Evolutionary conservation across 805 yeast species (phyloP).

Genomic region (Wickerhamiella vanderwaltii): DNA sequence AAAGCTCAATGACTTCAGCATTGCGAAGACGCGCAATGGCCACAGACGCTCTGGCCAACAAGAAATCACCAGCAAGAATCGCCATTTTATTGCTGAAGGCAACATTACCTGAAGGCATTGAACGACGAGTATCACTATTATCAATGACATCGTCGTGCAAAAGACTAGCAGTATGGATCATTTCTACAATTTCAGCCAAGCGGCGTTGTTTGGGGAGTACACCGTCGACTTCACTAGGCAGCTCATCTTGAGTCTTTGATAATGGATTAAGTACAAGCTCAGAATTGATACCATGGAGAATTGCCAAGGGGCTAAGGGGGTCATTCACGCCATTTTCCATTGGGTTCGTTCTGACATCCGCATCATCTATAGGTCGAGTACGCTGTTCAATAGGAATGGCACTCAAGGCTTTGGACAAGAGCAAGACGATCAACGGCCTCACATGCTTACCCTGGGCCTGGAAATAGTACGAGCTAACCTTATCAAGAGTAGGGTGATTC

Average conservation of each 20-base stretch:
- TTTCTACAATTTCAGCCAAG: constrained; percentile 92
- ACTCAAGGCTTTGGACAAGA: constrained; percentile 69
- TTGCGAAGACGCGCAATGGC: constrained; percentile 85
- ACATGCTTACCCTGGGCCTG: constrained; percentile 95
- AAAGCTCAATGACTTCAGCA: constrained; percentile 92
- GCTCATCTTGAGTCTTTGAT: constrained; percentile 61
- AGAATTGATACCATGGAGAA: constrained; percentile 88
- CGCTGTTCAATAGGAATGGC: constrained; percentile 58
- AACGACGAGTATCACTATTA: constrained; percentile 71
- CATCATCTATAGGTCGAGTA: constrained; percentile 41
- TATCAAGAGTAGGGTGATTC: constrained; percentile 84
- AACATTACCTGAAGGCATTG: constrained; percentile 79
- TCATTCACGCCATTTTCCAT: constrained; percentile 28
- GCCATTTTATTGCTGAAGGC: constrained; percentile 98
- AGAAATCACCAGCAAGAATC: constrained; percentile 89
- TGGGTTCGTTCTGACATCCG: constrained; percentile 23
- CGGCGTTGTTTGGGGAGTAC: constrained; percentile 90
- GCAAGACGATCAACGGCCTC: constrained; percentile 76
- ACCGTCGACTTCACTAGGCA: constrained; percentile 58
- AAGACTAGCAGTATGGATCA: constrained; percentile 94
- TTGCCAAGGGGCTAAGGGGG: constrained; percentile 61
- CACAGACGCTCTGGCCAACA: constrained; percentile 91
- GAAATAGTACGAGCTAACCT: constrained; percentile 89
- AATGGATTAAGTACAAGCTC: constrained; percentile 64
- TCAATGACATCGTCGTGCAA: constrained; percentile 97